These are phyloP conservation scores for Clavariopsis aquatica DNA, from an alignment of 495 filamentous ascomycete genomes.

Conservation along the genomic window DNA sequence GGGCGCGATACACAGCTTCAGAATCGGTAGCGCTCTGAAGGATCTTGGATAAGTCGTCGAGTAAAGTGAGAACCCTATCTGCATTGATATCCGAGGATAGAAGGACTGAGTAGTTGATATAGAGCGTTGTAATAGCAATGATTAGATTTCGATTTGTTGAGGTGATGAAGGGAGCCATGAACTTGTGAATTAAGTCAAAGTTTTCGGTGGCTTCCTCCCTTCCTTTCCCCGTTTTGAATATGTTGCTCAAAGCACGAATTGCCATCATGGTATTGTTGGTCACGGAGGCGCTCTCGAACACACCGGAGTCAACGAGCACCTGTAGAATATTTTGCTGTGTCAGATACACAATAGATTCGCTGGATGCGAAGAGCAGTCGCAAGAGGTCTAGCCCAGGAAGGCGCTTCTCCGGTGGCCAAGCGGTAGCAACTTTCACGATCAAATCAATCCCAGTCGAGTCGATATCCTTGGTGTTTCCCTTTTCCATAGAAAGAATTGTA, in stretches of 20 bases:
- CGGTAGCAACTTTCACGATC: slow-evolving; percentile 65
- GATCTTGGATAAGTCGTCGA: slow-evolving; percentile 65
- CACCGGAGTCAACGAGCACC: slow-evolving; percentile 51
- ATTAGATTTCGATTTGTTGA: slow-evolving; percentile 76
- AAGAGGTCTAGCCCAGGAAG: slow-evolving; percentile 85
- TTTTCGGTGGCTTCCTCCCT: slow-evolving; percentile 59
- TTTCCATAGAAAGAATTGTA: slow-evolving; percentile 57
- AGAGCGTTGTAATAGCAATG: slow-evolving; percentile 77
- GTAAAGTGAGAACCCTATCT: slow-evolving; percentile 59
- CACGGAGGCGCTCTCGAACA: slow-evolving; percentile 56
- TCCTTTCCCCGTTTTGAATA: slow-evolving; percentile 76
- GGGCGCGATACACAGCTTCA: slow-evolving; percentile 78
- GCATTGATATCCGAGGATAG: slow-evolving; percentile 50
- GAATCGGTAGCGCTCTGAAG: slow-evolving; percentile 67
- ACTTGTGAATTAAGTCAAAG: slow-evolving; percentile 53
- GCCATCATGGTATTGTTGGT: slow-evolving; percentile 86
- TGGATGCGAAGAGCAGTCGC: slow-evolving; percentile 70
- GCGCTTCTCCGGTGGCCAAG: slow-evolving; percentile 75
- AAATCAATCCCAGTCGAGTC: slow-evolving; percentile 57
- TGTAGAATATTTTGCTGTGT: slow-evolving; percentile 57
- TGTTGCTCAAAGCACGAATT: slow-evolving; percentile 77
- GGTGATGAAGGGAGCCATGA: slow-evolving; percentile 42
- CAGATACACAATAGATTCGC: slow-evolving; percentile 59
- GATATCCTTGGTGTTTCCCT: slow-evolving; percentile 40
- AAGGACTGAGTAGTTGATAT: slow-evolving; percentile 75